Evolutionary conservation across 2,329 filamentous ascomycete species (phyloP).

Genomic region (Clathrospora elynae): DNA sequence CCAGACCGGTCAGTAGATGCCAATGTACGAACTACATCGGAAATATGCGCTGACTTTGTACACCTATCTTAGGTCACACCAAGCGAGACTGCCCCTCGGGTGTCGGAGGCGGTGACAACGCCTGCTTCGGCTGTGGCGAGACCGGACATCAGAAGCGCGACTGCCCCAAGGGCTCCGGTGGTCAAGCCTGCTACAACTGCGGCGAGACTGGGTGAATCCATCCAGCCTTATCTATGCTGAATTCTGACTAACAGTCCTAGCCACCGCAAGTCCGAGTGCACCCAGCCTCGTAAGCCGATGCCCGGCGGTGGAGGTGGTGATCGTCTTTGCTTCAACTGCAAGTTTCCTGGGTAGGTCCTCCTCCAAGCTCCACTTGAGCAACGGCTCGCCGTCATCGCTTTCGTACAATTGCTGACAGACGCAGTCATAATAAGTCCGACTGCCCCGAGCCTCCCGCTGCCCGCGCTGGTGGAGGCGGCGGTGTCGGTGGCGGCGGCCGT

Average conservation of each 20-base stretch:
- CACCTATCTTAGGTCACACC: too few species aligned
- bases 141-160: constrained; percentile 31
- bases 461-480: constrained; percentile 21
- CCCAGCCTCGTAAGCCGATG: constrained; percentile 24
- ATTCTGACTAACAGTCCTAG: constrained; percentile 9
- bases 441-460: constrained; percentile 29
- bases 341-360: constrained; percentile 22
- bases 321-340: constrained; percentile 31
- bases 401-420: constrained; percentile 5
- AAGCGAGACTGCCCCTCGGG: too few species aligned
- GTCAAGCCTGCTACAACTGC: constrained; percentile 39
- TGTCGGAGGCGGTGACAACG: constrained; percentile 22
- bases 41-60: too few species aligned
- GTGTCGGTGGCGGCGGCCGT: constrained; percentile 25
- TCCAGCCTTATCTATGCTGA: background rate
- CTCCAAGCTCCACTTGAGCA: too few species aligned
- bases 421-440: constrained; percentile 33
- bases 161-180: constrained; percentile 21
- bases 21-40: too few species aligned
- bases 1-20: constrained; percentile 27
- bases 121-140: constrained; percentile 34
- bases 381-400: too few species aligned
- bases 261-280: constrained; percentile 34
- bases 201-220: constrained; percentile 29
- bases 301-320: constrained; percentile 18